A percentile compares a stretch with the other conserved stretches of the same genome.
Conservation (phyloP, 192 early-diverging fungal species). For the Coemansia sp. region DNA sequence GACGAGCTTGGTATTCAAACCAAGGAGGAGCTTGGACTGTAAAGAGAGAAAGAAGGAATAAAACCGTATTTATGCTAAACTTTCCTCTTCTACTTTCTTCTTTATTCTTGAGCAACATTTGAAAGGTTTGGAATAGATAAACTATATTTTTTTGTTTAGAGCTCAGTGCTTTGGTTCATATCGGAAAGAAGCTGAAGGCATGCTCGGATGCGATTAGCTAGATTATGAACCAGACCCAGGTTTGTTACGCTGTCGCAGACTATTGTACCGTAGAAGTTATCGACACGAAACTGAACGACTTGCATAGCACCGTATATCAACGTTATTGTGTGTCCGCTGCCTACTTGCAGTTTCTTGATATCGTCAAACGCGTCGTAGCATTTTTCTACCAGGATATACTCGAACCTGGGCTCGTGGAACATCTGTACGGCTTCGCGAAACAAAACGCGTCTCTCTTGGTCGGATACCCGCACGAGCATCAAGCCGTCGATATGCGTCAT, state of each 20-base stretch:
- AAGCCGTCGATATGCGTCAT: conserved; percentile 37
- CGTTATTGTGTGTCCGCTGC: conserved; percentile 30
- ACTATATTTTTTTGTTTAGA: too few species aligned
- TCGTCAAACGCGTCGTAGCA: conserved; percentile 51
- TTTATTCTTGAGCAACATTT: neutral
- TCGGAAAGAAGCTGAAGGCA: conserved; percentile 23
- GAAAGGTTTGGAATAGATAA: too few species aligned
- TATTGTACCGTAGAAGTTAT: conserved; percentile 45
- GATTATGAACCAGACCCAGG: conserved; percentile 44
- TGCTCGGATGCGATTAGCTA: conserved; percentile 38
- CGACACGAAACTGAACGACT: conserved; percentile 49
- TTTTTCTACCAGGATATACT: conserved; percentile 42
- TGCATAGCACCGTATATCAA: conserved; percentile 43
- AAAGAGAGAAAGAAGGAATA: conserved; percentile 17
- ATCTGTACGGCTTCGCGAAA: conserved; percentile 38
- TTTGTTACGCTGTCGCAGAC: conserved; percentile 37
- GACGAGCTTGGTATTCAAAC: conserved; percentile 85
- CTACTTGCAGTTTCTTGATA: conserved; percentile 39
- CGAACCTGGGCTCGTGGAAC: conserved; percentile 48
- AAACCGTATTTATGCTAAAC: neutral
- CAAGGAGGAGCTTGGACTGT: conserved; percentile 84
- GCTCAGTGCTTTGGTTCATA: too few species aligned
- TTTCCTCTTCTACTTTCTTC: neutral
- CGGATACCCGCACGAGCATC: conserved; percentile 44
- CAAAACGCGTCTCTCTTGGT: conserved; percentile 25